Conservation (phyloP, 228 moss, liverwort and hornwort genomes). For the Sphagnum fallax region DNA sequence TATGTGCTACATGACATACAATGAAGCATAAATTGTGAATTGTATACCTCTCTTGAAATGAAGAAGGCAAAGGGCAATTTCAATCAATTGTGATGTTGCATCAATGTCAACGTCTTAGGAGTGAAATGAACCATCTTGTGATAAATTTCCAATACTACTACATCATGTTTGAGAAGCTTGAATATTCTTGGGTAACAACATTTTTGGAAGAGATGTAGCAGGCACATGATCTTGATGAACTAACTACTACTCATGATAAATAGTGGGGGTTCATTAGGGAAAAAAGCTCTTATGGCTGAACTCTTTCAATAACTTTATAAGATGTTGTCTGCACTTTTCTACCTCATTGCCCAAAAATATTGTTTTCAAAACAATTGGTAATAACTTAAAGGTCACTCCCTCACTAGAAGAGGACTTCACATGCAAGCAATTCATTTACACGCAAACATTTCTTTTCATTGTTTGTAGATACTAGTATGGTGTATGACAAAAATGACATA, state of each 20-base stretch:
- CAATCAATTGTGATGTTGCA: conserved; percentile 77
- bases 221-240: conserved; percentile 87
- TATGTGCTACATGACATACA: conserved; percentile 97
- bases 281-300: conserved; percentile 82
- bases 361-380: too few relatives aligned
- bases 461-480: not conserved
- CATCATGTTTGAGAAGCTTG: conserved; percentile 97
- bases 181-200: conserved; percentile 86
- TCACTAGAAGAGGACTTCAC: too few relatives aligned
- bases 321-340: conserved; percentile 87
- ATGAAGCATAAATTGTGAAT: conserved; percentile 98
- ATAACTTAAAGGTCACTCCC: too few relatives aligned
- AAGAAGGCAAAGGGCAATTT: conserved; percentile 72
- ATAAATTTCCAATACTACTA: conserved; percentile 97
- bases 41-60: conserved; percentile 69
- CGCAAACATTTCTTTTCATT: too few relatives aligned
- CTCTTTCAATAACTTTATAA: conserved; percentile 93
- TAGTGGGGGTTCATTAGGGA: conserved; percentile 89
- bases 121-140: conserved; percentile 99
- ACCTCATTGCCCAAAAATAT: conserved; percentile 53
- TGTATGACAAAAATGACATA: conserved; percentile 52
- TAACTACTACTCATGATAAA: conserved; percentile 94
- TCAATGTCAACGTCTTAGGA: conserved; percentile 91
- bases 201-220: conserved; percentile 97
- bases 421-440: too few relatives aligned